A percentile compares a stretch with the other conserved stretches of the same genome.
phyloP scores from a whole-genome alignment of 441 rosid genomes.

The Biscutella auriculata region DNA sequence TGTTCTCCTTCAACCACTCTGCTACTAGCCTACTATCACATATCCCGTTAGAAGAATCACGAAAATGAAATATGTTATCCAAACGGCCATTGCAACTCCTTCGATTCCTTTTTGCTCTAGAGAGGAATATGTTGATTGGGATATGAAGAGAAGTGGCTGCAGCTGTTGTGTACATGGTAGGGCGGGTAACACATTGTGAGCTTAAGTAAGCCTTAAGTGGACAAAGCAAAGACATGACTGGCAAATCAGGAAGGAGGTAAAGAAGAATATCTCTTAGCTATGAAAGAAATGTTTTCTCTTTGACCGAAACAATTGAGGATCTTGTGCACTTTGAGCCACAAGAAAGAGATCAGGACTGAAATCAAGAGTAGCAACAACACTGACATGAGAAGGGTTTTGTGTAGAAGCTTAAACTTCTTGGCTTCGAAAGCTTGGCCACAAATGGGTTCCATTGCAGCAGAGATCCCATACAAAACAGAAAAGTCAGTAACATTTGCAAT shows the following conservation, averaged over 20 bases:
- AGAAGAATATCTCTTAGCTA: constrained; percentile 58
- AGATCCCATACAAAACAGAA: constrained; percentile 67
- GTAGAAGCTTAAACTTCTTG: constrained; percentile 63
- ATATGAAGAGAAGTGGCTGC: constrained; percentile 54
- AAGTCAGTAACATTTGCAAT: constrained; percentile 81
- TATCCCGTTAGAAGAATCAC: constrained; percentile 38
- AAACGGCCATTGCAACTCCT: constrained; percentile 74
- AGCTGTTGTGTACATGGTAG: constrained; percentile 59
- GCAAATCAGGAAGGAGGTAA: constrained; percentile 68
- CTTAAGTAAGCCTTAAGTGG: constrained; percentile 74
- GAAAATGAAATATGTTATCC: constrained; percentile 53
- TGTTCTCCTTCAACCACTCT: constrained; percentile 35
- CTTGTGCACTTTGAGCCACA: constrained; percentile 69
- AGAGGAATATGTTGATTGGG: constrained; percentile 51
- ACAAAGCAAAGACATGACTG: constrained; percentile 43
- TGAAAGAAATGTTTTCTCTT: constrained; percentile 39
- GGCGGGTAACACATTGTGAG: constrained; percentile 61
- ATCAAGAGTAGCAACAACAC: constrained; percentile 34
- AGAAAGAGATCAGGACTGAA: constrained; percentile 43
- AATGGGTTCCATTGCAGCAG: constrained; percentile 77
- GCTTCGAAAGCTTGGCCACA: constrained; percentile 92
- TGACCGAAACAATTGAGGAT: constrained; percentile 57
- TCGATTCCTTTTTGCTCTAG: constrained; percentile 41
- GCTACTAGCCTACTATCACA: constrained; percentile 25
- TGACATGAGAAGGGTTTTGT: constrained; percentile 63